Base-by-base conservation (phyloP, 305 asterid genomes). In the Caryopteris hybrid region DNA sequence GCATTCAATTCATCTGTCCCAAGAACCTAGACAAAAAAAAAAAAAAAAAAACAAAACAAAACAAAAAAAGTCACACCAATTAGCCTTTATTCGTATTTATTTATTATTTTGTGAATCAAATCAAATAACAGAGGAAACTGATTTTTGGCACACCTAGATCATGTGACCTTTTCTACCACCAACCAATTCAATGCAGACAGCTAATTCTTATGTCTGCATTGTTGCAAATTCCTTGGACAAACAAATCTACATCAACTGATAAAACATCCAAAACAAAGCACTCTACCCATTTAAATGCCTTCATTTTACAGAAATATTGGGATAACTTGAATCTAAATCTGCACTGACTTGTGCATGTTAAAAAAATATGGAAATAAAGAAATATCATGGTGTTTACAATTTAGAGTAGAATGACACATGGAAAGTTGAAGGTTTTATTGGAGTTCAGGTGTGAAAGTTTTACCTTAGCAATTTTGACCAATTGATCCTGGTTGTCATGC, bases 1-100 rank as follows among this genome's bases (percentile, higher is more conserved):
- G 97, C 93, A 66, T 85, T 90, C 87, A 92, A 71, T 77, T 92
- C 97, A 80, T 88, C 98, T 7, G 98, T 92, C 60, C 98, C 98
- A 79, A 92, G 92, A 50, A 92, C 97, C 98, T 90, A 80, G 43
- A 45, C 10, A 7, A 60, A 54, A 33, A 52, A 18, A n/a, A 25
- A 18, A 45, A 70, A 13, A 62, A 61, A 42, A 71, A 25, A 42
- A n/a, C n/a, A n/a, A n/a, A n/a, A n/a, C n/a, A n/a, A n/a, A n/a
- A n/a, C n/a, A n/a, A n/a, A n/a, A n/a, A n/a, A n/a, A n/a, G n/a
- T n/a, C n/a, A n/a, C n/a, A n/a, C n/a, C n/a, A n/a, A n/a, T n/a
- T n/a, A n/a, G n/a, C n/a, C n/a, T n/a, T n/a, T n/a, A n/a, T n/a
- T n/a, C n/a, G n/a, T n/a, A n/a, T n/a, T n/a, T n/a, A 2, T 31